A percentile compares a stretch with the other conserved stretches of the same genome.
Evolutionary conservation across 345 rosid species (phyloP).

Genomic region (Garcia nutans): DNA sequence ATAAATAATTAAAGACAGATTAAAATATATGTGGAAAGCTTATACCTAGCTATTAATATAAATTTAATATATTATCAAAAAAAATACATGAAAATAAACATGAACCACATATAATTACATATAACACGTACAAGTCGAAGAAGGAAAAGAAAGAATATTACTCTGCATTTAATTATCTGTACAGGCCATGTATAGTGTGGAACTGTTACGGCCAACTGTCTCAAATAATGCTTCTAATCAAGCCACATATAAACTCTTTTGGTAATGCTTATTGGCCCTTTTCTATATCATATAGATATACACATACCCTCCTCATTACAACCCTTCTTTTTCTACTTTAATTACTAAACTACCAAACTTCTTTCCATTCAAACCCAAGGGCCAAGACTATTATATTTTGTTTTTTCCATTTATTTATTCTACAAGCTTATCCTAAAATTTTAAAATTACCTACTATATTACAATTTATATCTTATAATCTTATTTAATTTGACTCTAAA

Average conservation of each 20-base stretch:
- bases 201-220: constrained; percentile 14
- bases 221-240: constrained; percentile 4
- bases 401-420: too few relatives aligned
- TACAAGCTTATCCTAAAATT: too few relatives aligned
- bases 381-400: background rate
- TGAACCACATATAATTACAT: background rate
- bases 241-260: constrained; percentile 2
- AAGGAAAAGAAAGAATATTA: too few relatives aligned
- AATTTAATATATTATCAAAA: background rate
- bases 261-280: too few relatives aligned
- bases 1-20: too few relatives aligned
- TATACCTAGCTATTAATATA: too few relatives aligned
- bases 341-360: constrained; percentile 20
- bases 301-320: constrained; percentile 2
- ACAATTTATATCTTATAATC: too few relatives aligned
- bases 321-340: constrained; percentile 15
- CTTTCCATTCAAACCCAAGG: background rate
- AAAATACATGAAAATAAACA: background rate
- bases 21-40: too few relatives aligned
- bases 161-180: too few relatives aligned
- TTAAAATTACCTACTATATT: too few relatives aligned
- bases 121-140: background rate
- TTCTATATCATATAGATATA: background rate
- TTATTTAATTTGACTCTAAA: too few relatives aligned
- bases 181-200: background rate